A percentile compares a stretch with the other conserved stretches of the same genome.
phyloP scores from a whole-genome alignment of 73 alveolate species.

The Chromera velia region DNA sequence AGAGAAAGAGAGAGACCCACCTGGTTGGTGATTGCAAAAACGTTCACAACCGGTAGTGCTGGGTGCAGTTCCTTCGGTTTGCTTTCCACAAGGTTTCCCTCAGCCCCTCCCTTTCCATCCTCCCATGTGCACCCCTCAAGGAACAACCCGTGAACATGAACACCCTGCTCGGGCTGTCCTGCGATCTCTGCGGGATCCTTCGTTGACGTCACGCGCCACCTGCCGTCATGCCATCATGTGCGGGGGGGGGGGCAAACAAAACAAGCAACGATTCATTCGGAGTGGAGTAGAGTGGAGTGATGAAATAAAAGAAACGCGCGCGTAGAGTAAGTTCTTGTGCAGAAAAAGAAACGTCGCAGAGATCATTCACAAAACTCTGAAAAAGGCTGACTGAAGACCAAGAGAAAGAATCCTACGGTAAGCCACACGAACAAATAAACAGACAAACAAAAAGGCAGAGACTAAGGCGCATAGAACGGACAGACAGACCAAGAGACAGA shows the following conservation, averaged over 20 bases:
- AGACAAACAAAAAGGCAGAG: no score
- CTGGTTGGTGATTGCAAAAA: conserved; percentile 61
- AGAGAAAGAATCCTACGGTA: no score
- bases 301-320: no score
- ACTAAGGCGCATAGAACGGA: no score
- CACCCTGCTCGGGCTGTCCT: conserved; percentile 94
- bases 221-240: conserved; percentile 50
- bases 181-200: conserved; percentile 83
- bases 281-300: no score
- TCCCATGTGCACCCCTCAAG: conserved; percentile 99
- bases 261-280: neutral
- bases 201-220: conserved; percentile 63
- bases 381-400: no score
- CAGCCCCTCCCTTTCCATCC: conserved; percentile 87
- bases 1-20: neutral
- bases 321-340: no score
- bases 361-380: no score
- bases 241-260: neutral
- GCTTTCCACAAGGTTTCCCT: conserved; percentile 90
- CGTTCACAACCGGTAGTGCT: conserved; percentile 87
- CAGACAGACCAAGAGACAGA: neutral
- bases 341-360: no score
- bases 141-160: conserved; percentile 89
- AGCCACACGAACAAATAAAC: no score
- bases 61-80: conserved; percentile 92